Evolutionary conservation across 306 rosid species (phyloP).

Genomic region (Sechiopsis laciniata): DNA sequence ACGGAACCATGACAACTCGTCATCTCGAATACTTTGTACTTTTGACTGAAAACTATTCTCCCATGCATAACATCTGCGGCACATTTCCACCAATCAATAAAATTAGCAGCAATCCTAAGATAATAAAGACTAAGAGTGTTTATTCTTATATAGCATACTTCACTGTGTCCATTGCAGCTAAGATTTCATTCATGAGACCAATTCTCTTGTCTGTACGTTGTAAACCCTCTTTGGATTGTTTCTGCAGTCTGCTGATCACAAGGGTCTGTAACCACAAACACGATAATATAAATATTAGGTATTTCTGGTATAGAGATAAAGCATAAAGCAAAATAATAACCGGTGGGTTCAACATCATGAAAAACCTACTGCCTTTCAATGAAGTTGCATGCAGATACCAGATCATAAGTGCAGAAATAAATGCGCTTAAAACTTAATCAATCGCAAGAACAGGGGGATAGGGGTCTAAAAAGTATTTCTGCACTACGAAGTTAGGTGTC

Average conservation of each 20-base stretch:
- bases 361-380: constrained; percentile 4
- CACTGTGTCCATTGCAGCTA: constrained; percentile 96
- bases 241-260: constrained; percentile 81
- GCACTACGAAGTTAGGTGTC: background rate
- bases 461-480: background rate
- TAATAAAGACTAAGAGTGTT: background rate
- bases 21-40: constrained; percentile 55
- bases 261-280: constrained; percentile 49
- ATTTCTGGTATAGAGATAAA: no score
- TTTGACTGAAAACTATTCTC: constrained; percentile 91
- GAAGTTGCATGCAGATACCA: constrained; percentile 3
- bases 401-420: background rate
- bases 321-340: background rate
- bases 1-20: constrained; percentile 81
- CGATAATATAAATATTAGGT: background rate
- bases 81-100: constrained; percentile 30
- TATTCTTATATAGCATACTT: constrained; percentile 50
- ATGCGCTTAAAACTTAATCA: background rate
- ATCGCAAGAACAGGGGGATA: background rate
- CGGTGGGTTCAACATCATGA: background rate
- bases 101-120: constrained; percentile 3
- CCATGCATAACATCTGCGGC: constrained; percentile 93
- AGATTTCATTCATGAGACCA: constrained; percentile 92
- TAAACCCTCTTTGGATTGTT: constrained; percentile 71
- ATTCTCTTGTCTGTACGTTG: constrained; percentile 96